Evolutionary conservation across 257 asterid genomes (phyloP).

Genomic region (Solanum appendiculatum): DNA sequence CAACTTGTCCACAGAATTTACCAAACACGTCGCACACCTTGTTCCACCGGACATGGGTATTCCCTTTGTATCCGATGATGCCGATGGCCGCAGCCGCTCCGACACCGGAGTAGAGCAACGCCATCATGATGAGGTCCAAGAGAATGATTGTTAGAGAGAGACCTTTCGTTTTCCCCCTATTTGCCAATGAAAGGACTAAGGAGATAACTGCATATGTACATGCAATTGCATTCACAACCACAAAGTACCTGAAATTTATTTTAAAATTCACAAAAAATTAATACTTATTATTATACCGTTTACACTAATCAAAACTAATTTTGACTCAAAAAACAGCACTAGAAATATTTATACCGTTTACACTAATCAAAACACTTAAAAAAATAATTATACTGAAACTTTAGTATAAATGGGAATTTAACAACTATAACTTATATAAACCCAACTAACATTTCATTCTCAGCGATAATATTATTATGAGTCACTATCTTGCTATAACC

Average conservation of each 20-base stretch:
- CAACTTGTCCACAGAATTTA: conserved; percentile 38
- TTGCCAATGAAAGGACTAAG: conserved; percentile 24
- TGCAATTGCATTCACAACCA: conserved; percentile 53
- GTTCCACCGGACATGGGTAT: conserved; percentile 53
- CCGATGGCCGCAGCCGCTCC: conserved; percentile 56
- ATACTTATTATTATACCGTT: no score
- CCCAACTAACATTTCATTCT: neutral
- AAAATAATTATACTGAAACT: no score
- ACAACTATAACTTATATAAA: neutral
- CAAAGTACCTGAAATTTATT: conserved; percentile 35
- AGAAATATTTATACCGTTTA: neutral
- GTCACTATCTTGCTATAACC: neutral
- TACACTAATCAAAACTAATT: neutral
- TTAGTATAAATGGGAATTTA: no score
- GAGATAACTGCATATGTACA: conserved; percentile 45
- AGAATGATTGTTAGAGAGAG: conserved; percentile 12
- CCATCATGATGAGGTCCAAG: conserved; percentile 53
- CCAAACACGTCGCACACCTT: conserved; percentile 42
- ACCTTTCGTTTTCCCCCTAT: conserved; percentile 14
- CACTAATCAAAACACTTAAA: no score
- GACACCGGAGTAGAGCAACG: conserved; percentile 44
- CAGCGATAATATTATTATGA: neutral
- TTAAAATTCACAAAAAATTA: neutral
- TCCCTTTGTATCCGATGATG: conserved; percentile 47
- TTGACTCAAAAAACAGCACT: neutral